phyloP scores from a whole-genome alignment of 2,329 filamentous ascomycete genomes.

The Calcarisporium arbuscula region DNA sequence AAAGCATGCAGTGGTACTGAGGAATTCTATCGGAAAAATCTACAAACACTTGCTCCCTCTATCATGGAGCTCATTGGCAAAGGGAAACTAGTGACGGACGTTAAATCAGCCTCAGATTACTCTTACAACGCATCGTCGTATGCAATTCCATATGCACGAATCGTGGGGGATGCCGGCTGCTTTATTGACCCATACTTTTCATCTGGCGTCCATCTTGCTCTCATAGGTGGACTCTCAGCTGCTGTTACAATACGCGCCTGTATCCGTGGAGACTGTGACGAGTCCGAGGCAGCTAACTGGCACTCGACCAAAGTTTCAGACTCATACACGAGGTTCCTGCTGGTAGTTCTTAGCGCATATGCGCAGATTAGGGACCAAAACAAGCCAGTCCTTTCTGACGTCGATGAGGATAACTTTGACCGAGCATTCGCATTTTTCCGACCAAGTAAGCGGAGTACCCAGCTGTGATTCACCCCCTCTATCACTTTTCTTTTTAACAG shows the following conservation, averaged over 20 bases:
- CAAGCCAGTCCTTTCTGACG: conserved; percentile 32
- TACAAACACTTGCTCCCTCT: conserved; percentile 25
- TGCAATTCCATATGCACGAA: conserved; percentile 27
- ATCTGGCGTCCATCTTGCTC: conserved; percentile 38
- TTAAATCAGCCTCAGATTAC: conserved; percentile 37
- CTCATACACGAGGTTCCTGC: conserved; percentile 38
- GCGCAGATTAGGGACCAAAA: conserved; percentile 32
- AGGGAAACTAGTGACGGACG: conserved; percentile 23
- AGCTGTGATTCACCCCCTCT: not conserved
- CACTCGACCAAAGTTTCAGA: conserved; percentile 36
- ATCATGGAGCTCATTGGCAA: conserved; percentile 21
- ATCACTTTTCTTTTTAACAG: not conserved
- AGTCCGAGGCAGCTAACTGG: conserved; percentile 28
- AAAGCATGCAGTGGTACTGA: conserved; percentile 1
- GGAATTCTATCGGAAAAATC: conserved; percentile 25
- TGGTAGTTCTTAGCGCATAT: conserved; percentile 13
- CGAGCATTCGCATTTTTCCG: conserved; percentile 32
- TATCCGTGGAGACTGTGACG: conserved; percentile 27
- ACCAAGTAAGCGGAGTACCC: conserved; percentile 26
- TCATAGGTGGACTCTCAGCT: conserved; percentile 34
- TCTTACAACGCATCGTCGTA: conserved; percentile 39
- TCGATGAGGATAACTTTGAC: conserved; percentile 35
- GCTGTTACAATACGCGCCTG: conserved; percentile 35
- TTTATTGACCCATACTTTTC: conserved; percentile 44
- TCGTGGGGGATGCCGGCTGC: conserved; percentile 38